Conservation (phyloP, 1,284 basidiomycete genomes). For the Porodaedalea pini region DNA sequence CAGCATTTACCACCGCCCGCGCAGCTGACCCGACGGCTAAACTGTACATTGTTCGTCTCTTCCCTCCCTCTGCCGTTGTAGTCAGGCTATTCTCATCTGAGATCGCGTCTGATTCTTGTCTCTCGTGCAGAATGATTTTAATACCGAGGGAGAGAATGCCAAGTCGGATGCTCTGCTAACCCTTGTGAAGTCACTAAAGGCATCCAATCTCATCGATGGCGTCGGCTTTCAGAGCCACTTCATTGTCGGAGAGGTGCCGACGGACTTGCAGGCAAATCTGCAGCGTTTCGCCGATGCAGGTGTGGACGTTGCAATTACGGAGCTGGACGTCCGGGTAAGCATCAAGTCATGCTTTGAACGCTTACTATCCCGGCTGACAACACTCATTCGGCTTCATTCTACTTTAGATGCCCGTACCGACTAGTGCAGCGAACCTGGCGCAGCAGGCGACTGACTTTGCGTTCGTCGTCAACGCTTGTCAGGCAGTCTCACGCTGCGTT, state of each 20-base stretch:
- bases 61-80: background rate
- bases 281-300: slow-evolving; percentile 49
- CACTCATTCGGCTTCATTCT: background rate
- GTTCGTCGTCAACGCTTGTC: slow-evolving; percentile 51
- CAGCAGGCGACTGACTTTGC: slow-evolving; percentile 56
- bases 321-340: slow-evolving; percentile 48
- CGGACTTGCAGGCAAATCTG: slow-evolving; percentile 42
- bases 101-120: background rate
- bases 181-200: slow-evolving; percentile 45
- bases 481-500: slow-evolving; percentile 45
- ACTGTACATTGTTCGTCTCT: slow-evolving; percentile 29
- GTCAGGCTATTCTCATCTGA: too few relatives aligned
- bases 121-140: slow-evolving; percentile 48
- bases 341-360: background rate
- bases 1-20: slow-evolving; percentile 43
- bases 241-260: slow-evolving; percentile 47
- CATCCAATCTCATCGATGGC: slow-evolving; percentile 48
- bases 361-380: background rate
- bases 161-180: slow-evolving; percentile 51
- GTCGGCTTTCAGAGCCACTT: slow-evolving; percentile 48
- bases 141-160: slow-evolving; percentile 46
- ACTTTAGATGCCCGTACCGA: slow-evolving; percentile 46
- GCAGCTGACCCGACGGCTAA: slow-evolving; percentile 37
- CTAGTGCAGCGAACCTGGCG: slow-evolving; percentile 41
- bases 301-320: slow-evolving; percentile 56